Evolutionary conservation across 2,329 filamentous ascomycete genomes (phyloP).

Genomic region (Scytalidium lignicola): DNA sequence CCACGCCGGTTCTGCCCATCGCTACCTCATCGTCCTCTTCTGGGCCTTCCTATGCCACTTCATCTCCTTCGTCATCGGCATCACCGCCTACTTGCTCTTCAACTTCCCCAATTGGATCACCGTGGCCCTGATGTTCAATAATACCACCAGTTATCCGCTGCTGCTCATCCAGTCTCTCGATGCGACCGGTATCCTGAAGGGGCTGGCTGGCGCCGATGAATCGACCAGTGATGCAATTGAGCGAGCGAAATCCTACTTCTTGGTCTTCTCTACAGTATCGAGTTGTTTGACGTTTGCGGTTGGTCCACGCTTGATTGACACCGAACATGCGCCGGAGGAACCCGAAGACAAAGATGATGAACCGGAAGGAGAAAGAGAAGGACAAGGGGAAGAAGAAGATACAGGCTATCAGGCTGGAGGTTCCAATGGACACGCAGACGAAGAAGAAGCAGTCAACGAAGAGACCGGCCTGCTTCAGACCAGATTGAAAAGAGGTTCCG

Average conservation of each 20-base stretch:
- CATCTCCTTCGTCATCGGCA: constrained; percentile 36
- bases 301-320: constrained; percentile 53
- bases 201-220: constrained; percentile 38
- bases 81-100: constrained; percentile 30
- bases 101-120: constrained; percentile 42
- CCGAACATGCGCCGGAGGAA: constrained; percentile 31
- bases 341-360: constrained; percentile 21
- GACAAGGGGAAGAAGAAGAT: too few relatives aligned
- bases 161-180: constrained; percentile 35
- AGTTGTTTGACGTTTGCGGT: constrained; percentile 61
- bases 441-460: constrained; percentile 27
- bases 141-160: constrained; percentile 42
- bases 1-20: constrained; percentile 29
- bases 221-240: constrained; percentile 44
- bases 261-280: constrained; percentile 59
- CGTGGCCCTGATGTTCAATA: constrained; percentile 43
- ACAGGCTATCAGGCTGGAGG: too few relatives aligned
- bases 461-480: constrained; percentile 44
- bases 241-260: constrained; percentile 59
- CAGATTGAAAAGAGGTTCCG: constrained; percentile 8
- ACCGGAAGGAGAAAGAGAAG: constrained; percentile 14
- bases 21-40: constrained; percentile 34
- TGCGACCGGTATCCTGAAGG: constrained; percentile 46
- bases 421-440: constrained; percentile 3
- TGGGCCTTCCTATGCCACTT: constrained; percentile 38